These are phyloP conservation scores for Saccharata proteae DNA, from an alignment of 2,329 filamentous ascomycete species.

Conservation along the genomic window DNA sequence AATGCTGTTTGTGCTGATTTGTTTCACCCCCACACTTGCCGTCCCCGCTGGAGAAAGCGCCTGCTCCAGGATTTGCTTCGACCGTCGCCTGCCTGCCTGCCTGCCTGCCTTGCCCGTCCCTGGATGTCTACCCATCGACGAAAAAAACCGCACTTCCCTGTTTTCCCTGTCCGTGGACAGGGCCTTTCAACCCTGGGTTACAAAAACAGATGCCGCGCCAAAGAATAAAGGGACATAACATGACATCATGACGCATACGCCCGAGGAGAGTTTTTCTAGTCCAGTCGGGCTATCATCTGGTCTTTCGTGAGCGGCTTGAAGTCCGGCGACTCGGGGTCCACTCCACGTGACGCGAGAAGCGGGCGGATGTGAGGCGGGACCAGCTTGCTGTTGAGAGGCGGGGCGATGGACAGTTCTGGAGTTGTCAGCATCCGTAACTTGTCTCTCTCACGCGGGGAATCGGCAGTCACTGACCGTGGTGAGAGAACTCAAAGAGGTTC, in stretches of 20 bases:
- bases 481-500: conserved; percentile 81
- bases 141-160: too few species aligned
- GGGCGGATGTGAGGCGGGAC: conserved; percentile 74
- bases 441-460: conserved; percentile 1
- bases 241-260: conserved; percentile 28
- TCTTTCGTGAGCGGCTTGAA: conserved; percentile 84
- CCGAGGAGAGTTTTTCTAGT: conserved; percentile 46
- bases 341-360: conserved; percentile 59
- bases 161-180: conserved; percentile 6
- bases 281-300: conserved; percentile 95
- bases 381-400: conserved; percentile 74
- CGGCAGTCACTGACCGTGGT: conserved; percentile 62
- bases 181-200: conserved; percentile 13
- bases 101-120: too few species aligned
- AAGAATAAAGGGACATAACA: conserved; percentile 20
- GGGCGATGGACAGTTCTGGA: conserved; percentile 88
- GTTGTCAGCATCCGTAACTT: conserved; percentile 10
- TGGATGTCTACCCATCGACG: too few species aligned
- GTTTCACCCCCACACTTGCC: too few species aligned
- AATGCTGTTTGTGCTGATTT: too few species aligned
- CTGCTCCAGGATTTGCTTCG: too few species aligned
- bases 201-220: conserved; percentile 22
- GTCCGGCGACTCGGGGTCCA: conserved; percentile 72
- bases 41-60: too few species aligned
- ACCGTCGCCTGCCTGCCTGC: too few species aligned